Conservation (phyloP, 257 asterid species). For the Solanum rostratum region DNA sequence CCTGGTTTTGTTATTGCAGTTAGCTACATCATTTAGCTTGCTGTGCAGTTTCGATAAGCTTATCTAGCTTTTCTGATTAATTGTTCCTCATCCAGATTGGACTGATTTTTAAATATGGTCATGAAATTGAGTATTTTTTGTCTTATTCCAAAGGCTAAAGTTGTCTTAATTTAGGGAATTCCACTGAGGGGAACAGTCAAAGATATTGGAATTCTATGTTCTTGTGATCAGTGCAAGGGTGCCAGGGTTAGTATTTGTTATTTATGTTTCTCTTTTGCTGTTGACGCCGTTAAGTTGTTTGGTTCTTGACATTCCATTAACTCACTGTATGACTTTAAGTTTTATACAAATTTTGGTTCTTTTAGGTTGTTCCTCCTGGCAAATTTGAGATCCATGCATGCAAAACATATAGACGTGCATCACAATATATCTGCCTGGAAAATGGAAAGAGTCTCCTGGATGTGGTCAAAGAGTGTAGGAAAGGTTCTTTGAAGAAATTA, state of each 20-base stretch:
- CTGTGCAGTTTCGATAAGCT: background rate
- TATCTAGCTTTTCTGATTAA: background rate
- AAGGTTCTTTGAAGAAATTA: slow-evolving; percentile 49
- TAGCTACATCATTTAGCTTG: background rate
- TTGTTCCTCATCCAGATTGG: background rate
- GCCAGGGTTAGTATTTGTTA: slow-evolving; percentile 38
- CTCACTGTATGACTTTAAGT: background rate
- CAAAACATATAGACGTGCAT: slow-evolving; percentile 87
- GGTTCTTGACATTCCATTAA: background rate
- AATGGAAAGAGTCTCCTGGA: slow-evolving; percentile 94
- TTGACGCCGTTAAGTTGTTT: background rate
- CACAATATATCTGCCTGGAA: slow-evolving; percentile 86
- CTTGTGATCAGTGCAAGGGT: slow-evolving; percentile 79
- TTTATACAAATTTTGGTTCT: background rate
- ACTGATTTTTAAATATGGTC: background rate
- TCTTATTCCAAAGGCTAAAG: background rate
- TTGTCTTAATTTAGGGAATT: slow-evolving; percentile 1
- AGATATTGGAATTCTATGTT: slow-evolving; percentile 79
- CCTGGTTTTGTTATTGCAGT: background rate
- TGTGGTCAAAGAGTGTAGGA: slow-evolving; percentile 86
- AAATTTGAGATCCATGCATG: slow-evolving; percentile 96
- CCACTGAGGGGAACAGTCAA: slow-evolving; percentile 74
- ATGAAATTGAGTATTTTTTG: background rate
- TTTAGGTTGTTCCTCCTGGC: slow-evolving; percentile 79
- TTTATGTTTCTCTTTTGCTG: background rate